Base-by-base conservation (phyloP, 495 filamentous ascomycete species). In the Penicillium desertorum region DNA sequence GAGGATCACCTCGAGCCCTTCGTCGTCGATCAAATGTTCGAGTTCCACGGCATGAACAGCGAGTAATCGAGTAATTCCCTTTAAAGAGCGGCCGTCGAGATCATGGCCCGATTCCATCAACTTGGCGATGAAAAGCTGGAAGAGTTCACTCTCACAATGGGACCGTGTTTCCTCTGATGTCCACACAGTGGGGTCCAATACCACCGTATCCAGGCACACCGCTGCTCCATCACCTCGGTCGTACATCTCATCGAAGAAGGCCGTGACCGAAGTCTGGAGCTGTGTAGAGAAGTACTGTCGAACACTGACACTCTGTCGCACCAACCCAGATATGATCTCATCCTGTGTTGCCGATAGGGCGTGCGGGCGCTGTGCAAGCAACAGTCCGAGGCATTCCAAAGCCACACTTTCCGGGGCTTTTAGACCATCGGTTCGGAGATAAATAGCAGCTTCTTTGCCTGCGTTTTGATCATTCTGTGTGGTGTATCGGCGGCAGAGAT, bases 1-100 rank as follows among this genome's bases (percentile, higher is more conserved):
- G 10, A 96, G 72, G 48, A 97, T 83, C 43, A 89, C 88, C 63
- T 92, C 90, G 56, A 96, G 82, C 42, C 82, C 83, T 57, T 94
- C 88, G 45, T 82, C 79, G 63, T 95, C 91, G 37, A 96, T 79
- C 46, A 92, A 69, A 39, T 77, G 72, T 58, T 86, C 82, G 49
- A 96, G 63, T 48, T 77, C 75, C 1, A 68, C 74, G 0, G 83
- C 81, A 57, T 84, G 80, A n/a, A 81, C 76, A 23, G 81, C 80
- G 17, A 89, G 76, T 12, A 89, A 71, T 52, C 83, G 77, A 14
- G 87, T 79, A 48, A 89, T 80, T 25, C 80, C 83, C 61, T 84
- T 83, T 66, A 88, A 76, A 7, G 83, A 80, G 20, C 80, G 76
- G 47, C 81, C 79, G 43, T 86, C 82, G 32, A 81, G 68, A 56